Conservation (phyloP, 2,329 filamentous ascomycete genomes). For the Cladosporium velox region DNA sequence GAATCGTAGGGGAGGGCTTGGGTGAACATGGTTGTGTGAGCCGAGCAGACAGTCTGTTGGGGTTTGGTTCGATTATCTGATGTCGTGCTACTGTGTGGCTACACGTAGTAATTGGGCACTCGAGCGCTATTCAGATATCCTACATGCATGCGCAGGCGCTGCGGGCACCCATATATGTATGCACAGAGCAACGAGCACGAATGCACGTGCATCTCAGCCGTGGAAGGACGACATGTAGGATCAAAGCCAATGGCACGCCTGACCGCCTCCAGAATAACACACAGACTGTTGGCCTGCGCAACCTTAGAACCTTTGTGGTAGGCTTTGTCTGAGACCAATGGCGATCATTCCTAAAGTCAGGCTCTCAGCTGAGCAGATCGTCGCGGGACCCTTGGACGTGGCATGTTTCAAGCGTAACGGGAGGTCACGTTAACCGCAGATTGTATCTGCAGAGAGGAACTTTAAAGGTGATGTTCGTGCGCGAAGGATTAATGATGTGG, state of each 20-base stretch:
- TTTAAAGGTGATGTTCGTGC: background rate
- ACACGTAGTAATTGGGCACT: background rate
- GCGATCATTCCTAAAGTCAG: conserved; percentile 1
- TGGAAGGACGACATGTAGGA: conserved; percentile 7
- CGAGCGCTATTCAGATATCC: too few species aligned
- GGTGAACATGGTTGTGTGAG: background rate
- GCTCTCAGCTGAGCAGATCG: background rate
- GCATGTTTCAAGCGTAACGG: background rate
- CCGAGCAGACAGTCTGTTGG: background rate
- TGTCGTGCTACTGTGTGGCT: background rate
- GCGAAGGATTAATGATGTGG: background rate
- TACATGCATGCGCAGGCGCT: background rate
- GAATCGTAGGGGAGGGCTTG: background rate
- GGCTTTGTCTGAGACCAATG: background rate
- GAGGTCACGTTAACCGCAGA: background rate
- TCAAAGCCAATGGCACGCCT: conserved; percentile 6
- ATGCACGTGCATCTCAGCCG: conserved; percentile 4
- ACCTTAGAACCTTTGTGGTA: background rate
- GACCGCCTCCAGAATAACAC: background rate
- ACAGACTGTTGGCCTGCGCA: background rate
- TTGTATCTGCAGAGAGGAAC: background rate
- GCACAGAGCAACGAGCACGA: background rate
- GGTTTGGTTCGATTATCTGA: background rate
- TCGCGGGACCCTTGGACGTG: background rate
- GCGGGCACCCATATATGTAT: background rate